phyloP scores from a whole-genome alignment of 768 basidiomycete genomes.

The Termitomyces sp. region DNA sequence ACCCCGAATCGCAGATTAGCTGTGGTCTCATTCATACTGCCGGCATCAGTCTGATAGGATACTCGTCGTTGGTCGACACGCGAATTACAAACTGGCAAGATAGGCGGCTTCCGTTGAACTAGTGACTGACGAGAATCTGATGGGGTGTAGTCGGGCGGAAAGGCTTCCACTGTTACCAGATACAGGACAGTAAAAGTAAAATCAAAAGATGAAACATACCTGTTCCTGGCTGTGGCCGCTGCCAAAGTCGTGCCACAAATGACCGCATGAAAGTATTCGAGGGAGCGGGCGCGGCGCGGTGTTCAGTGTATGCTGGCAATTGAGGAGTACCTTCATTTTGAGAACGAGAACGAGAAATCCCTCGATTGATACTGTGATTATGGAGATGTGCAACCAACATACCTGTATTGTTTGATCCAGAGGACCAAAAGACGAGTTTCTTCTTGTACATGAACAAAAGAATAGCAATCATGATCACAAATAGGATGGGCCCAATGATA shows the following conservation, averaged over 20 bases:
- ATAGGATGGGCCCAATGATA: not conserved
- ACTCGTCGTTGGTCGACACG: not conserved
- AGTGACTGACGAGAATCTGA: not conserved
- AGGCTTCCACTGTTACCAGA: not conserved
- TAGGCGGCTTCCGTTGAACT: not conserved
- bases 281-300: not conserved
- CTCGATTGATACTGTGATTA: not conserved
- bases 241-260: not conserved
- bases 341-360: not conserved
- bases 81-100: not conserved
- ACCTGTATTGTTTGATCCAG: not conserved
- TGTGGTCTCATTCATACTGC: not conserved
- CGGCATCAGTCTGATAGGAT: not conserved
- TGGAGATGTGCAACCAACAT: not conserved
- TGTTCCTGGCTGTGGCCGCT: not conserved
- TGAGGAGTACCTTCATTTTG: not conserved
- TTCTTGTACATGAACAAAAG: not conserved
- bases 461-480: not conserved
- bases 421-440: not conserved
- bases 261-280: not conserved
- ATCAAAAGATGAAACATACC: not conserved
- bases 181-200: not conserved
- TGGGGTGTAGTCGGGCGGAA: not conserved
- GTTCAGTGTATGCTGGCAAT: not conserved
- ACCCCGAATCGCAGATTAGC: not conserved